A percentile compares a stretch with the other conserved stretches of the same genome.
These are phyloP conservation scores for Saussurea involucrata DNA, from an alignment of 129 eudicot species.

Conservation along the genomic window DNA sequence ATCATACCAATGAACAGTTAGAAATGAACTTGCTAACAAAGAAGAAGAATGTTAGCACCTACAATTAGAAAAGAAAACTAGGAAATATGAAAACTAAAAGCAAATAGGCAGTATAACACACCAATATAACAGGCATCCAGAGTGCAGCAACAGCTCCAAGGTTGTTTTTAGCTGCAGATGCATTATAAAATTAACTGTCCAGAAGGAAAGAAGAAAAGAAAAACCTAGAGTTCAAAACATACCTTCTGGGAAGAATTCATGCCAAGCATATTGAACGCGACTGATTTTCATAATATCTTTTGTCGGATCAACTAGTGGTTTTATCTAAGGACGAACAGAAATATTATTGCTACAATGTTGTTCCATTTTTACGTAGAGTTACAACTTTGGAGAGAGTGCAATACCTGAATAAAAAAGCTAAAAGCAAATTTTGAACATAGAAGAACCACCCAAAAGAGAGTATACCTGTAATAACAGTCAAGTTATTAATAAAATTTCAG, in stretches of 20 bases:
- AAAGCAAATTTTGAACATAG: constrained; percentile 63
- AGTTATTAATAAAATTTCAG: background rate
- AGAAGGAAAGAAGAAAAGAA: background rate
- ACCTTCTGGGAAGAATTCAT: constrained; percentile 92
- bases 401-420: constrained; percentile 76
- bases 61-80: background rate
- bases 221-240: constrained; percentile 19
- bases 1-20: constrained; percentile 14
- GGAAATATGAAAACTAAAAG: background rate
- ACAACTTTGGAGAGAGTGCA: constrained; percentile 13
- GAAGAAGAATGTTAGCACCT: constrained; percentile 2
- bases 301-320: constrained; percentile 79
- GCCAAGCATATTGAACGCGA: constrained; percentile 87
- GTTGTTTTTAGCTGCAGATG: constrained; percentile 60
- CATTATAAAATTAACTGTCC: background rate
- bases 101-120: constrained; percentile 26
- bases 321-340: constrained; percentile 53
- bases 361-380: constrained; percentile 1
- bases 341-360: constrained; percentile 16
- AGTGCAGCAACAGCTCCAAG: constrained; percentile 77
- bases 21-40: background rate
- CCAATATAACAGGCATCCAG: constrained; percentile 90
- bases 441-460: constrained; percentile 83
- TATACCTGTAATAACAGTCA: constrained; percentile 57
- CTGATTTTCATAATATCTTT: constrained; percentile 73